Conservation (phyloP, 2,329 filamentous ascomycete species). For the Ceratocystis eucalypticola region DNA sequence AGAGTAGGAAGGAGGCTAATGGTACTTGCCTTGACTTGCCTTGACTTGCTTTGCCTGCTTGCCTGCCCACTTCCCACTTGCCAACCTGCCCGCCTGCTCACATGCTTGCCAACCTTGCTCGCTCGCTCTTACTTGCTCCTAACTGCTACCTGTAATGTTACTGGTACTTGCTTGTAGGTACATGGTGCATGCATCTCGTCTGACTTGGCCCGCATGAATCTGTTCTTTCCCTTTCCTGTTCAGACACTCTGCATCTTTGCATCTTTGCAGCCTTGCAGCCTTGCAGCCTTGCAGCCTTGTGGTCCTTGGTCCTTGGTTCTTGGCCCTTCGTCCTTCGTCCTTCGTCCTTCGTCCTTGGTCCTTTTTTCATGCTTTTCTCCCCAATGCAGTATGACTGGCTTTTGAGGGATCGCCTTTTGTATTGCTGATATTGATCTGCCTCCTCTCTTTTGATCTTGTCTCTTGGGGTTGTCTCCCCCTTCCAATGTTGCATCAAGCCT, state of each 20-base stretch:
- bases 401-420: neutral
- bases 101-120: too few relatives aligned
- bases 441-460: neutral
- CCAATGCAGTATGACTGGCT: neutral
- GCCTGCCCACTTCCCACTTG: too few relatives aligned
- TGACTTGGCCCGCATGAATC: neutral
- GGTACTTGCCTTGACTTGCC: neutral
- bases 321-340: too few relatives aligned
- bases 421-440: neutral
- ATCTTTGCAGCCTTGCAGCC: neutral
- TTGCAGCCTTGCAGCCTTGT: neutral
- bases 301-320: neutral
- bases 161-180: neutral
- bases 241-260: neutral
- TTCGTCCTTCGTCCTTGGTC: too few relatives aligned
- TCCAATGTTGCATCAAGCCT: neutral
- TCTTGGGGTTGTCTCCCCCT: neutral
- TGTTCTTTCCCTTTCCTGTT: neutral
- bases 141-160: too few relatives aligned
- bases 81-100: neutral
- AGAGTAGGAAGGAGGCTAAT: too few relatives aligned
- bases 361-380: neutral
- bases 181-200: neutral
- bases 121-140: too few relatives aligned
- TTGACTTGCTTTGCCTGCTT: too few relatives aligned